Evolutionary conservation across 2,329 filamentous ascomycete genomes (phyloP), one percentile per base, ranked within the genome.

Genomic region (Aschersonia sp.): DNA sequence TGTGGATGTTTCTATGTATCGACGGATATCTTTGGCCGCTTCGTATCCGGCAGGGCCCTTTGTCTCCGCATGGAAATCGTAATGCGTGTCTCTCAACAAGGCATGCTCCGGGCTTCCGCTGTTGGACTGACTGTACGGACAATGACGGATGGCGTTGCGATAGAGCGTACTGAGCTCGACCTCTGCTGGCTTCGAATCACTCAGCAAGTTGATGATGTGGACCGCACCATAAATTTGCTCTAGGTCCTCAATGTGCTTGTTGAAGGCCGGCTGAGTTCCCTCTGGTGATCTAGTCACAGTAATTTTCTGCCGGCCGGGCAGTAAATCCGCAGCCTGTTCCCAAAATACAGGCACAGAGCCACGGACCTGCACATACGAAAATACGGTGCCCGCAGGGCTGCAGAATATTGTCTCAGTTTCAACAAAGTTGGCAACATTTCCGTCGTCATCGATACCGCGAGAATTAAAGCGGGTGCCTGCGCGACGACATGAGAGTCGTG

Each of bases 351-450:
- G 92, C 6, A 98, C 87, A 6, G 89, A 96, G 39, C 92, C 92
- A 56, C 92, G 79, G 30, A 94, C 79, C 64, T 98, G 92, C 2
- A 83, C 87, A 63, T 96, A 98, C 0, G 92, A 97, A 61, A 97
- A 97, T 48, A 87, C 79, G 6, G 87, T 68, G 4, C 79, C 78
- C 1, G 79, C 78, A 1, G 85, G 85, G 55, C 83, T 83, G 83
- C 86, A 95, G 59, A 94, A 89, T 41, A 90, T 80, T 0, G 88
- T 94, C 66, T 98, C 92, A 0, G 88, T 92, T 65, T 98, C 92
- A n/a, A 97, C 92, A 64, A 95, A 98, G 63, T 98, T 98, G 51
- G 92, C 89, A 31, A 97, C 92, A 57, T 97, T 87, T 11, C 92
- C 92, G 59, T 97, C 88, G 61, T 98, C 92, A 59, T 98, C 92